phyloP scores from a whole-genome alignment of 805 yeast genomes.

The Candida tammaniensis region DNA sequence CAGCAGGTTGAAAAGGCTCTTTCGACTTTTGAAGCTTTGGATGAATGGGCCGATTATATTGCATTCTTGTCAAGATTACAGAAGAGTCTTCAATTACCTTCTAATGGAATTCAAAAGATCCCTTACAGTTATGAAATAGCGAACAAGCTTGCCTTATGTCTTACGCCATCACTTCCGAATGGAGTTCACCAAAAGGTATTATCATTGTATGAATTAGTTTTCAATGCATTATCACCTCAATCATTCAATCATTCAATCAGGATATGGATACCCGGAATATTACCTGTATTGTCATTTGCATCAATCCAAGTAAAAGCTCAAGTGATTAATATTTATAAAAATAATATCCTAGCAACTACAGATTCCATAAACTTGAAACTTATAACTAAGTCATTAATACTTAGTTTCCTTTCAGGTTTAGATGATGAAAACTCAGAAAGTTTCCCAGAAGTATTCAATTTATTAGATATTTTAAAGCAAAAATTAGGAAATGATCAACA shows the following conservation, averaged over 20 bases:
- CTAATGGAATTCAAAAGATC: slow-evolving; percentile 43
- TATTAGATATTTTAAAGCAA: slow-evolving; percentile 58
- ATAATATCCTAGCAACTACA: slow-evolving; percentile 38
- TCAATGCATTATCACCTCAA: slow-evolving; percentile 57
- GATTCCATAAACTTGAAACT: slow-evolving; percentile 40
- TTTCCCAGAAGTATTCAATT: slow-evolving; percentile 54
- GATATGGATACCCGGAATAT: slow-evolving; percentile 89
- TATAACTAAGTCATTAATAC: slow-evolving; percentile 64
- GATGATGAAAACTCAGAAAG: slow-evolving; percentile 92
- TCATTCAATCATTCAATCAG: slow-evolving; percentile 54
- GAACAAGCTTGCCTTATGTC: slow-evolving; percentile 69
- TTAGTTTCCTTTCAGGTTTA: slow-evolving; percentile 79
- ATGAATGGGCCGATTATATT: slow-evolving; percentile 98
- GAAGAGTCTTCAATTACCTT: slow-evolving; percentile 52
- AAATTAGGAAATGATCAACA: slow-evolving; percentile 63
- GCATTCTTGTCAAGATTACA: slow-evolving; percentile 79
- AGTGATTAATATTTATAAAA: slow-evolving; percentile 57
- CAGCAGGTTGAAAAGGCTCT: slow-evolving; percentile 14
- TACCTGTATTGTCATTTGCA: slow-evolving; percentile 85
- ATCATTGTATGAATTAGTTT: slow-evolving; percentile 69
- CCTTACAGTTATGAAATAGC: slow-evolving; percentile 71
- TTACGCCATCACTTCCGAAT: slow-evolving; percentile 80
- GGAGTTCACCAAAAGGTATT: slow-evolving; percentile 93
- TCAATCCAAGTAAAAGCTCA: slow-evolving; percentile 85
- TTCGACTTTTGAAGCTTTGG: slow-evolving; percentile 59